A percentile compares a stretch with the other conserved stretches of the same genome.
Conservation (phyloP, 805 yeast genomes). For the Wickerhamia fluorescens region DNA sequence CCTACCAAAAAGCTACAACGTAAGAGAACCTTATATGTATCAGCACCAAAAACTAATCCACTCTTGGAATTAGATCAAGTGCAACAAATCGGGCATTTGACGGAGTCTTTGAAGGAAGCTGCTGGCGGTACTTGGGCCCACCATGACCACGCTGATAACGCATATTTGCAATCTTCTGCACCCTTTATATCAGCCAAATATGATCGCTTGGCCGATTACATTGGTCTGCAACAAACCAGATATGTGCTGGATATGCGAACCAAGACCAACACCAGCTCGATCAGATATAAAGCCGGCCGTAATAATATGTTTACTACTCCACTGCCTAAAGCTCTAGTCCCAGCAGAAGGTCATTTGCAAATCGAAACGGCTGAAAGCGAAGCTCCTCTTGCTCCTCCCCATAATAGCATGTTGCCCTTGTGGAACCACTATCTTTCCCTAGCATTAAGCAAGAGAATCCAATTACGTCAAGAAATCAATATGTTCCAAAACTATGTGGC, state of each 20-base stretch:
- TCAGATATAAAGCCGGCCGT: slow-evolving; percentile 2
- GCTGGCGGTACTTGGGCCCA: slow-evolving; percentile 19
- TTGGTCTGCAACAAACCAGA: slow-evolving; percentile 18
- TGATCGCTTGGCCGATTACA: slow-evolving; percentile 19
- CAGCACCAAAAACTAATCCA: slow-evolving; percentile 29
- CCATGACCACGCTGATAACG: too few species aligned
- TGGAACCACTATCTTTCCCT: slow-evolving; percentile 31
- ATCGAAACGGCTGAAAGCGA: slow-evolving; percentile 7
- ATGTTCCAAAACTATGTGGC: slow-evolving; percentile 21
- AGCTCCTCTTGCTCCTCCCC: slow-evolving; percentile 26
- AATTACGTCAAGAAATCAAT: slow-evolving; percentile 34
- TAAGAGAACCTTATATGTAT: slow-evolving; percentile 8
- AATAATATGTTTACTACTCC: too few species aligned
- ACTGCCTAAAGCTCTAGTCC: too few species aligned
- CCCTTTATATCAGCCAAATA: slow-evolving; percentile 7
- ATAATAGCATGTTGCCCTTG: slow-evolving; percentile 4
- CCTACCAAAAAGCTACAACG: too few species aligned
- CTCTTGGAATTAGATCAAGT: slow-evolving; percentile 14
- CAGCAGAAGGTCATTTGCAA: too few species aligned
- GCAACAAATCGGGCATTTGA: slow-evolving; percentile 11
- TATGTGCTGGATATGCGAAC: slow-evolving; percentile 6
- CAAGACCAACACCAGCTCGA: slow-evolving; percentile 4
- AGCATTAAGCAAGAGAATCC: slow-evolving; percentile 31
- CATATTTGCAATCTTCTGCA: too few species aligned
- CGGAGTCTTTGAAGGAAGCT: slow-evolving; percentile 14